Base-by-base conservation (phyloP, 495 filamentous ascomycete genomes). In the Neurospora sp. region DNA sequence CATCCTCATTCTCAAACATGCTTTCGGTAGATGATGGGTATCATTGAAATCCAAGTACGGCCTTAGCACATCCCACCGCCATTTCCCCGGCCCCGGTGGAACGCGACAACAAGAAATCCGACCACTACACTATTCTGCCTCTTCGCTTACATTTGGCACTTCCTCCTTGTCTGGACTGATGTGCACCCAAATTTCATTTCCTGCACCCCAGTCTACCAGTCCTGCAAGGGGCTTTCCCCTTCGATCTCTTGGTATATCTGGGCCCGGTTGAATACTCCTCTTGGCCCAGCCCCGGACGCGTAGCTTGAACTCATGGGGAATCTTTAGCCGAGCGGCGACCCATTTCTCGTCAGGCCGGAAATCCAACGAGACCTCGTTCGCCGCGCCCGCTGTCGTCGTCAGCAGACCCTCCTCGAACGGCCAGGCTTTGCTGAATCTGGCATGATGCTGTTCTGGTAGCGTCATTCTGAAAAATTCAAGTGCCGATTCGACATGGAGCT, bases 401-500 rank as follows among this genome's bases (percentile, higher is more conserved):
- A 87, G 76, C 16, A 86, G 78, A 44, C 77, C 73, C 73, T 88
- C 83, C 61, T 84, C 81, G 8, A 65, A 65, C 14, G 78, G 76
- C 73, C 83, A 82, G n/a, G 75, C 72, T 68, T 79, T 40, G 68
- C 72, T 78, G 73, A 82, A 71, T 59, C 75, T 73, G 69, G 80
- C 81, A 53, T 81, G 71, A 14, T 79, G 68, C 4, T 76, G 74
- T 73, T 68, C 72, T 71, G 80, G 82, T 71, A 86, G 79, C 31
- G 85, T 84, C 37, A 80, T 76, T 70, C 76, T 81, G 39, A 87
- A 78, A 65, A 88, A 88, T 71, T 87, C 86, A 71, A 89, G 79
- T 69, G 81, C 84, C 69, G 85, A 84, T 69, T 83, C 85, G 73
- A 89, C 83, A 41, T 87, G 89, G 16, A 90, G 80, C 76, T 88